Percentiles rank a stretch among this genome's conserved stretches.
Conservation (phyloP, 306 rosid species). For the Cucurbita argyrosperma region DNA sequence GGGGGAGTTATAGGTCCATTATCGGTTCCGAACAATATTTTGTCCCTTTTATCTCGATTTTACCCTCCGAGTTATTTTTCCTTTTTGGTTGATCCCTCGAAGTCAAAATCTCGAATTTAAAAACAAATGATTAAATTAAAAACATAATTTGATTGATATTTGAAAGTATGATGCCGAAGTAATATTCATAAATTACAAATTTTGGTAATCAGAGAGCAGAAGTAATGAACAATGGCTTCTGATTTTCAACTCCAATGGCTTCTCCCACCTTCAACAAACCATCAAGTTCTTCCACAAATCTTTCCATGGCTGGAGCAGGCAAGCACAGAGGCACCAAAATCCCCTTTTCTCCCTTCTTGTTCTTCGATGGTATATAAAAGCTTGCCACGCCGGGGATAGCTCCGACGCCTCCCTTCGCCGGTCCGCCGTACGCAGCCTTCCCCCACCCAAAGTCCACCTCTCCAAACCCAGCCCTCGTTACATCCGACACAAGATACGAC, state of each 20-base stretch:
- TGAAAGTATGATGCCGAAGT: too few relatives aligned
- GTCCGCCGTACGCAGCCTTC: conserved; percentile 31
- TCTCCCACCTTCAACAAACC: neutral
- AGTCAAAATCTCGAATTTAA: too few relatives aligned
- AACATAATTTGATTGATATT: too few relatives aligned
- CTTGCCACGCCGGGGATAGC: conserved; percentile 33
- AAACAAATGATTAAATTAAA: too few relatives aligned
- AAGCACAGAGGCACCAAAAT: conserved; percentile 35
- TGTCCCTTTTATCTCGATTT: too few relatives aligned
- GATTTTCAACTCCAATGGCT: neutral
- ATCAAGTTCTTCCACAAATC: conserved; percentile 21
- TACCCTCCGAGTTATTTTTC: too few relatives aligned
- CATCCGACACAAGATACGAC: conserved; percentile 31
- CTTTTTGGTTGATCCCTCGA: too few relatives aligned
- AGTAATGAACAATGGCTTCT: neutral
- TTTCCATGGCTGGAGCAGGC: conserved; percentile 31
- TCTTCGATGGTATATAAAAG: conserved; percentile 21
- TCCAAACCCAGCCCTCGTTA: conserved; percentile 31
- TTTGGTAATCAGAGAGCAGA: neutral
- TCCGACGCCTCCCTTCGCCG: conserved; percentile 31
- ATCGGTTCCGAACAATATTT: too few relatives aligned
- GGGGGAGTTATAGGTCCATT: too few relatives aligned
- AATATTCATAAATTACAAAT: neutral
- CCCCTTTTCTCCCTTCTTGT: conserved; percentile 26
- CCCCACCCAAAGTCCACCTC: conserved; percentile 62